Evolutionary conservation across 768 basidiomycete species (phyloP).

Genomic region (Coprinellus micaceus): DNA sequence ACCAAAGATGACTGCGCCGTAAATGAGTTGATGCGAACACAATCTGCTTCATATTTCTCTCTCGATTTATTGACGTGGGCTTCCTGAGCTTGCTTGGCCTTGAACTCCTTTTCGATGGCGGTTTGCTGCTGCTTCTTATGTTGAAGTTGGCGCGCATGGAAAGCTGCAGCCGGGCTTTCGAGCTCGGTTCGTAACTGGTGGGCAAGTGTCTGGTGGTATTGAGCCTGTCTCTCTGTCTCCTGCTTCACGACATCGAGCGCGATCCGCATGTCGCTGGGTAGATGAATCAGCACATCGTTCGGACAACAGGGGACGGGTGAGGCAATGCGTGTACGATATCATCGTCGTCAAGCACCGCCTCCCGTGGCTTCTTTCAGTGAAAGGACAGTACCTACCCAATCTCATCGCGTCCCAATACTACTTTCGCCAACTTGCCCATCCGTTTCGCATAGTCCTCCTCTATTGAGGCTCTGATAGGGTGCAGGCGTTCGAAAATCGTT

Average conservation of each 20-base stretch:
- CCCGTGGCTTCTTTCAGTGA: not conserved
- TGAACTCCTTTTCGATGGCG: slow-evolving; percentile 86
- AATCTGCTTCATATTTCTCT: slow-evolving; percentile 92
- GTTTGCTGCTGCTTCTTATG: slow-evolving; percentile 73
- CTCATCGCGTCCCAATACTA: slow-evolving; percentile 80
- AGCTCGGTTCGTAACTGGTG: slow-evolving; percentile 73
- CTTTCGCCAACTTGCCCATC: slow-evolving; percentile 73
- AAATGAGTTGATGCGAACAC: slow-evolving; percentile 88
- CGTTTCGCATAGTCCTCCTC: slow-evolving; percentile 96
- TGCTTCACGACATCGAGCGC: slow-evolving; percentile 74
- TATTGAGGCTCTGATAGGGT: slow-evolving; percentile 62
- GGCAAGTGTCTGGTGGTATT: slow-evolving; percentile 69
- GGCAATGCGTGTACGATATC: not conserved
- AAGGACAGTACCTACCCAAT: slow-evolving; percentile 70
- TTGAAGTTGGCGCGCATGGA: slow-evolving; percentile 61
- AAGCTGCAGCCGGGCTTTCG: slow-evolving; percentile 59
- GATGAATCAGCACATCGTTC: not conserved
- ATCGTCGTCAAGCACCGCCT: not conserved
- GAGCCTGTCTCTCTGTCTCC: slow-evolving; percentile 83
- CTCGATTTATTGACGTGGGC: slow-evolving; percentile 82
- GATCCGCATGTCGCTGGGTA: slow-evolving; percentile 69
- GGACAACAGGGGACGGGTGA: not conserved
- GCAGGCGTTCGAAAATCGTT: slow-evolving; percentile 9
- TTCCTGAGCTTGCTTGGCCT: slow-evolving; percentile 84
- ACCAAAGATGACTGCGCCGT: slow-evolving; percentile 88